phyloP scores from a whole-genome alignment of 2,329 filamentous ascomycete species.

The Botrytis elliptica region DNA sequence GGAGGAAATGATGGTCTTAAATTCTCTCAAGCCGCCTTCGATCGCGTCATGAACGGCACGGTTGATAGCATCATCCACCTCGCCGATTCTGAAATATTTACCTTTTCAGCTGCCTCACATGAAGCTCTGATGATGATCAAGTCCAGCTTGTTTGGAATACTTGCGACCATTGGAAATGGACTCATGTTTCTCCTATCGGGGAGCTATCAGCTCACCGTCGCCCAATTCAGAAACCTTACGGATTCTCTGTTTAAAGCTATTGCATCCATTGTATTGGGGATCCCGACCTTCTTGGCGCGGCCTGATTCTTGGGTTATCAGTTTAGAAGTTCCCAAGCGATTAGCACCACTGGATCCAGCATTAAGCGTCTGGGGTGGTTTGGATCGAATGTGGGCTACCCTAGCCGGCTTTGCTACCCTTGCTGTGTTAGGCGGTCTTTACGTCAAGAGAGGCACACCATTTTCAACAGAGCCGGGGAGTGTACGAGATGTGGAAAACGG shows the following conservation, averaged over 20 bases:
- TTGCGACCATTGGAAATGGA: constrained; percentile 43
- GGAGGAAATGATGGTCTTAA: constrained; percentile 26
- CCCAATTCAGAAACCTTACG: not conserved
- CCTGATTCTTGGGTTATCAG: constrained; percentile 60
- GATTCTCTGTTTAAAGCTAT: not conserved
- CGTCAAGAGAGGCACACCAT: constrained; percentile 67
- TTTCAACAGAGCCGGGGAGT: constrained; percentile 54
- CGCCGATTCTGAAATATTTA: constrained; percentile 62
- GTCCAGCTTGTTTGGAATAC: constrained; percentile 46
- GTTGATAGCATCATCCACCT: constrained; percentile 48
- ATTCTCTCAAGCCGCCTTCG: constrained; percentile 34
- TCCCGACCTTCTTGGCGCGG: constrained; percentile 44
- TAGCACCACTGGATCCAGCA: constrained; percentile 48
- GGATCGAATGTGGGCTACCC: constrained; percentile 68
- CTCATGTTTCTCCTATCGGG: constrained; percentile 49
- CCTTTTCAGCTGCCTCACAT: constrained; percentile 75
- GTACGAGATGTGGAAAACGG: constrained; percentile 69
- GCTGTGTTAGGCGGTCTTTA: constrained; percentile 75
- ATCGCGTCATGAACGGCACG: constrained; percentile 49
- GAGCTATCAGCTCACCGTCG: constrained; percentile 40
- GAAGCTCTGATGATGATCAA: constrained; percentile 64
- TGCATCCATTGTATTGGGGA: constrained; percentile 31
- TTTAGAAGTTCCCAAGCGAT: constrained; percentile 47
- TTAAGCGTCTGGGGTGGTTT: constrained; percentile 66
- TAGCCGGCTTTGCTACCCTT: constrained; percentile 78